These are phyloP conservation scores for Fusarium sp. DNA, from an alignment of 2,329 filamentous ascomycete species.

Conservation along the genomic window DNA sequence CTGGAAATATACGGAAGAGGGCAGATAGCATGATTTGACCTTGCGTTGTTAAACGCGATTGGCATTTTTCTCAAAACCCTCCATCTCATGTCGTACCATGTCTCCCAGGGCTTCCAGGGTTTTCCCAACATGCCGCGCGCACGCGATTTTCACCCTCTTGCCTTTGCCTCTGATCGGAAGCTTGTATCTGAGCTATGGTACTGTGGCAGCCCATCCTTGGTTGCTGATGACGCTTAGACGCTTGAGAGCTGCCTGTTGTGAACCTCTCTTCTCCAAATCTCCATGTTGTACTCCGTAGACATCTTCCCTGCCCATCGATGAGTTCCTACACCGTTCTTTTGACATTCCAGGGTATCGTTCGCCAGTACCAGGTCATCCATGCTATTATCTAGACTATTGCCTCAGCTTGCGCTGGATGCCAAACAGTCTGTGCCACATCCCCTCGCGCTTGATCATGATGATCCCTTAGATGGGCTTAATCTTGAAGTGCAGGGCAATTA, in stretches of 20 bases:
- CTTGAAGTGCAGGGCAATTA: conserved; percentile 98
- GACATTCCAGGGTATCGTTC: conserved; percentile 32
- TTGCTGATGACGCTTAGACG: background rate
- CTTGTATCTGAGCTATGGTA: background rate
- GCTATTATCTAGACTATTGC: background rate
- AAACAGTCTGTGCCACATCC: conserved; percentile 7
- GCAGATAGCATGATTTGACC: conserved; percentile 23
- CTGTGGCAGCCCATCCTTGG: background rate
- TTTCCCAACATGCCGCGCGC: conserved; percentile 1
- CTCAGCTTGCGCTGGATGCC: background rate
- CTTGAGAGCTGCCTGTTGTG: background rate
- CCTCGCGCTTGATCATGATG: background rate
- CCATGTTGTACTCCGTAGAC: conserved; percentile 1
- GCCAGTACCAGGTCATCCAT: conserved; percentile 1
- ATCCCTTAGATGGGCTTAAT: conserved; percentile 75
- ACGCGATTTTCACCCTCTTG: background rate
- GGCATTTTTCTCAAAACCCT: conserved; percentile 8
- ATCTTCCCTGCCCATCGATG: conserved; percentile 2
- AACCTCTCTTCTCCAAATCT: conserved; percentile 2
- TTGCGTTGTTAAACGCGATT: conserved; percentile 12
- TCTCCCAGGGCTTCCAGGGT: background rate
- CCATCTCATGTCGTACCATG: conserved; percentile 27
- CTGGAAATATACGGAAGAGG: conserved; percentile 12
- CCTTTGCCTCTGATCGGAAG: background rate
- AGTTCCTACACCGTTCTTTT: conserved; percentile 23